Base-by-base conservation (phyloP, 768 basidiomycete genomes). In the Calvatia gigantea region DNA sequence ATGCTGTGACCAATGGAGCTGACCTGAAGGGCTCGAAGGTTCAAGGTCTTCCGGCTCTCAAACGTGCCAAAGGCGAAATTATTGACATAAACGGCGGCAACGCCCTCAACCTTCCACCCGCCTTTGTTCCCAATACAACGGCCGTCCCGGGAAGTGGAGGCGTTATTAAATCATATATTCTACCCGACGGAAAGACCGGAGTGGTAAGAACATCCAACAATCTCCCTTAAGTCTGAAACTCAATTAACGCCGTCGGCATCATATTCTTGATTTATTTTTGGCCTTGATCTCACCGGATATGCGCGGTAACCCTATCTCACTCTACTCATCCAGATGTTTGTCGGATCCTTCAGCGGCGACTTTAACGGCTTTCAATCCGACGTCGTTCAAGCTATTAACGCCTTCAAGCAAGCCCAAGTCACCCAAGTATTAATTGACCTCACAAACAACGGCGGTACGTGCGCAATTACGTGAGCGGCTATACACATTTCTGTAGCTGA, bases 381-480 rank as follows among this genome's bases (percentile, higher is more conserved):
- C 58, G 72, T 76, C 0, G 74, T 71, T 0, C 68, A 76, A 6
- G 75, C 79, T 1, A 65, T 84, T 56, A 60, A 60, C 1, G 62
- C 73, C 3, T 81, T 86, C 70, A 66, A 82, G 58, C 59, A 64
- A 0, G 72, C 75, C 1, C 79, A 79, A 3, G 79, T 83, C 9
- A 77, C 72, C 0, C 75, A 73, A 29, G 65, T 86, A 9, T 59
- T 86, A 21, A 73, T 87, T 37, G 85, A 86, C 63, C 63, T 85
- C 31, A 79, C 80, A 11, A 81, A 85, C 64, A 87, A 87, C 59
- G 80, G 79, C 53, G 85, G 84, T 78, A 44, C n/a, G 75, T 56
- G 35, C 14, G 12, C 8, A 42, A 25, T 17, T 35, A 25, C 27
- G 12, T n/a, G 21, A 6, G 21, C 28, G 27, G 23, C 41, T n/a